Percentiles rank a stretch among this genome's conserved stretches.
phyloP scores from a whole-genome alignment of 805 yeast genomes.

The Saccharomycopsis babjevae region DNA sequence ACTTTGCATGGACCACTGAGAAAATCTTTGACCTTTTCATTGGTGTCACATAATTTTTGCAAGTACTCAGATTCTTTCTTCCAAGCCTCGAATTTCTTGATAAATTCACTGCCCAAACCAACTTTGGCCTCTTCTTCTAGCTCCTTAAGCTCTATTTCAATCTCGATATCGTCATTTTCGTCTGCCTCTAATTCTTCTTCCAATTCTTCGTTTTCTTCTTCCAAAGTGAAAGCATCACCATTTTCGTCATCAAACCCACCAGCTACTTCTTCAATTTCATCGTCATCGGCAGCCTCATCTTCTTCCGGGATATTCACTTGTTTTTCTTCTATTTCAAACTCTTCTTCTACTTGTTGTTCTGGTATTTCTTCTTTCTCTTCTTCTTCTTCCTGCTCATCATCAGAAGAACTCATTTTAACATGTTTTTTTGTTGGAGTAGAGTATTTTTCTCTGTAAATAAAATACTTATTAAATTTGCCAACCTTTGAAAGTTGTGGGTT shows the following conservation, averaged over 20 bases:
- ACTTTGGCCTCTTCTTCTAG: background rate
- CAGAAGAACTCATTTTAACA: background rate
- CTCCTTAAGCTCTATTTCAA: background rate
- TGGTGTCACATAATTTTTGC: background rate
- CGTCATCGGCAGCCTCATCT: background rate
- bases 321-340: background rate
- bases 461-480: constrained; percentile 21
- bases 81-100: background rate
- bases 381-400: background rate
- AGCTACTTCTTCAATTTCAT: constrained; percentile 1
- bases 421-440: constrained; percentile 17
- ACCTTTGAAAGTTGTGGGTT: constrained; percentile 26
- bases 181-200: constrained; percentile 7
- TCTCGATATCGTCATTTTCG: constrained; percentile 11
- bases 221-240: background rate
- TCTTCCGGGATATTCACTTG: background rate
- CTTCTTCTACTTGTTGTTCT: no score
- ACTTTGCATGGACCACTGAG: constrained; percentile 10
- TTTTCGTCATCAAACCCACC: constrained; percentile 2
- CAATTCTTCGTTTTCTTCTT: constrained; percentile 5
- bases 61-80: background rate
- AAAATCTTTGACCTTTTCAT: constrained; percentile 2
- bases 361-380: background rate
- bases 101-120: background rate
- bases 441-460: constrained; percentile 22